phyloP scores from a whole-genome alignment of 2,329 filamentous ascomycete species.

The Phialophora verrucosa region DNA sequence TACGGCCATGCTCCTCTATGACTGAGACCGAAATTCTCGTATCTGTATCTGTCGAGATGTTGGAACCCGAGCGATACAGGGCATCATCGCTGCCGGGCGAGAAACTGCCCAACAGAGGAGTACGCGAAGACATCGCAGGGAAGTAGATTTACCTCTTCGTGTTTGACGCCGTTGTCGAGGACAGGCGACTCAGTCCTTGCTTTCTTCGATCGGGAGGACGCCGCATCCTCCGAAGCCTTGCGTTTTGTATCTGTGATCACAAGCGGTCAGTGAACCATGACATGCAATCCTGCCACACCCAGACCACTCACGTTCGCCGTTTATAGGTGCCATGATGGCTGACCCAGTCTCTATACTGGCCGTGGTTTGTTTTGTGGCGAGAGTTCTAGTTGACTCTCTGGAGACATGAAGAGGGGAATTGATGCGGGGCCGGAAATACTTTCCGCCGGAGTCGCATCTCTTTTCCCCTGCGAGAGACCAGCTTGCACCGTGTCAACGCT shows the following conservation, averaged over 20 bases:
- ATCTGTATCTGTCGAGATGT: constrained; percentile 22
- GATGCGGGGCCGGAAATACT: not conserved
- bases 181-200: constrained; percentile 56
- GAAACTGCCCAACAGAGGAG: constrained; percentile 15
- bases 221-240: constrained; percentile 57
- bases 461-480: constrained; percentile 7
- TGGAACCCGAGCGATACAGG: constrained; percentile 22
- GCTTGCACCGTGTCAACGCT: constrained; percentile 3
- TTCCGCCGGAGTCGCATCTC: constrained; percentile 7
- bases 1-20: constrained; percentile 7
- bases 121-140: constrained; percentile 5
- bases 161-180: constrained; percentile 38
- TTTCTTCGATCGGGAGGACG: constrained; percentile 55
- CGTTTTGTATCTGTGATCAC: constrained; percentile 46
- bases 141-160: constrained; percentile 29
- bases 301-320: constrained; percentile 30
- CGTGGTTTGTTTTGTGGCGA: not conserved
- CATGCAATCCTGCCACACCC: constrained; percentile 1
- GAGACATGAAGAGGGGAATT: not conserved
- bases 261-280: not conserved
- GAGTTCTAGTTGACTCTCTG: not conserved
- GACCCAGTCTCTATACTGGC: not conserved
- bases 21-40: constrained; percentile 16
- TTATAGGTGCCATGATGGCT: constrained; percentile 28
- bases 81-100: constrained; percentile 18